These are phyloP conservation scores for Plantago major DNA, from an alignment of 257 asterid species.

Conservation along the genomic window DNA sequence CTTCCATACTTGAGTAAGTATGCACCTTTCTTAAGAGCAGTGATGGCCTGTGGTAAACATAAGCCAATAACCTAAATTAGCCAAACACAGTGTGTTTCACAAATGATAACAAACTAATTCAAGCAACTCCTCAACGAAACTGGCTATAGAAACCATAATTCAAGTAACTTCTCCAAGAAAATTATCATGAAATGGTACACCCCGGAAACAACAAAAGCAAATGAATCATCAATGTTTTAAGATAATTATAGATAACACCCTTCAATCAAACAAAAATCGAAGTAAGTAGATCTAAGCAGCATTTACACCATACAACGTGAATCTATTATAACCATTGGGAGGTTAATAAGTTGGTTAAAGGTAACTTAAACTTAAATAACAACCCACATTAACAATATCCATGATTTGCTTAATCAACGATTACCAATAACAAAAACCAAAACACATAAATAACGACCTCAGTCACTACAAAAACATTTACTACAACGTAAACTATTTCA, in stretches of 20 bases:
- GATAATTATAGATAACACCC: neutral
- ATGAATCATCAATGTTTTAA: neutral
- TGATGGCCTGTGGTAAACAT: conserved; percentile 48
- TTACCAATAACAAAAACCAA: too few relatives aligned
- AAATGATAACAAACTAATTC: conserved; percentile 5
- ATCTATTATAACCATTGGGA: neutral
- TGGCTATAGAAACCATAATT: neutral
- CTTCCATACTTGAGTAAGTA: conserved; percentile 66
- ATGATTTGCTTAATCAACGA: too few relatives aligned
- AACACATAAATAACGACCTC: too few relatives aligned
- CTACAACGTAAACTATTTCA: too few relatives aligned
- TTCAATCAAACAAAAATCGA: neutral
- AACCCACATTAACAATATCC: too few relatives aligned
- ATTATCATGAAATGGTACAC: neutral
- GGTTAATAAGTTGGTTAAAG: neutral
- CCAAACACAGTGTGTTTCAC: conserved; percentile 11
- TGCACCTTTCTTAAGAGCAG: conserved; percentile 69
- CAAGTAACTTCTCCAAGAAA: neutral
- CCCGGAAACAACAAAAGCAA: neutral
- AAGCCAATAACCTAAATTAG: conserved; percentile 21
- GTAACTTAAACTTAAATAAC: too few relatives aligned
- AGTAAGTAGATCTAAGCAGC: neutral
- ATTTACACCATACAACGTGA: neutral
- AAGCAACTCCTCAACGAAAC: neutral
- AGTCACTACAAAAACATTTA: too few relatives aligned